Evolutionary conservation across 2,329 filamentous ascomycete species (phyloP).

Genomic region (Aspergillus sp.): DNA sequence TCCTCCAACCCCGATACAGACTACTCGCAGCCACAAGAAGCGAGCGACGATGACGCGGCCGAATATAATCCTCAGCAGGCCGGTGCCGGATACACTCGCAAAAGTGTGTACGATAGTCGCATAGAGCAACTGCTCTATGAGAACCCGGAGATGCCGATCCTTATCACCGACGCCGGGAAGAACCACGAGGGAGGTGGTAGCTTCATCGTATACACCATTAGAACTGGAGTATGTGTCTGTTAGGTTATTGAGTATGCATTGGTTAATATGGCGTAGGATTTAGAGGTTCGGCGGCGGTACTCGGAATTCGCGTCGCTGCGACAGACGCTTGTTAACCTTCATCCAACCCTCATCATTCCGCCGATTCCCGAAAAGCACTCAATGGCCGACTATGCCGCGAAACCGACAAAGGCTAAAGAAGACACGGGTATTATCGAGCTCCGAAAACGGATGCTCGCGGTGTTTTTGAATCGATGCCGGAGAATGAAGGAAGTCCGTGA

Average conservation of each 20-base stretch:
- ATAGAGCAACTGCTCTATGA: conserved; percentile 98
- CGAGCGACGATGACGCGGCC: conserved; percentile 64
- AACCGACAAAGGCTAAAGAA: conserved; percentile 96
- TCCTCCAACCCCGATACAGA: conserved; percentile 70
- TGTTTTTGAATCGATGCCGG: conserved; percentile 92
- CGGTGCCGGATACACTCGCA: conserved; percentile 57
- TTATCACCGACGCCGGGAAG: conserved; percentile 95
- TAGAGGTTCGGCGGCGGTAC: conserved; percentile 92
- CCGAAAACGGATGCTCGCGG: conserved; percentile 93
- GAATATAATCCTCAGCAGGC: conserved; percentile 57
- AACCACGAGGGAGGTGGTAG: conserved; percentile 87
- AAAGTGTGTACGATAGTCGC: conserved; percentile 88
- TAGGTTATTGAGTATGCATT: too few species aligned
- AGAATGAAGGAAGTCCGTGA: conserved; percentile 89
- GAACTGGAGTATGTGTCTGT: conserved; percentile 73
- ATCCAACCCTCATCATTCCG: conserved; percentile 93
- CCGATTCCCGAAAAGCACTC: conserved; percentile 99
- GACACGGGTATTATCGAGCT: conserved; percentile 96
- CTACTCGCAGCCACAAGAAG: conserved; percentile 57
- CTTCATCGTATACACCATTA: conserved; percentile 96
- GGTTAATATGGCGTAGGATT: conserved; percentile 63
- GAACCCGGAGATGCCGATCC: conserved; percentile 83
- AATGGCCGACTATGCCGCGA: conserved; percentile 97
- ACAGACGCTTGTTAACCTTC: conserved; percentile 84
- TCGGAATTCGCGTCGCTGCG: conserved; percentile 94